Evolutionary conservation across 345 rosid species (phyloP), one percentile per base, ranked within the genome.

Genomic region (Populus deltoides): DNA sequence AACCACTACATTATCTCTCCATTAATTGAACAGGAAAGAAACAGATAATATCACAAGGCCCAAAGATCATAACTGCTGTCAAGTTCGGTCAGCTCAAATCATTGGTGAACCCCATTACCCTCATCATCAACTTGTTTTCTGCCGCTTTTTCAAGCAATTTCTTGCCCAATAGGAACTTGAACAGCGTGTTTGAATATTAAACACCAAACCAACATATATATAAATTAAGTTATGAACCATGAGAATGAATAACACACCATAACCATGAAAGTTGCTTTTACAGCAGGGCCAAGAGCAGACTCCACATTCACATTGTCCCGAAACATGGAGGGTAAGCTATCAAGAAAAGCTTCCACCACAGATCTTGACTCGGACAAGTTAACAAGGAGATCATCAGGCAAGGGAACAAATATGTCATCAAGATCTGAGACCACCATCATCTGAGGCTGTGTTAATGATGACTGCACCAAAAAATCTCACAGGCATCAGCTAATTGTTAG

Each of bases 361-460:
- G 68, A 88, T 89, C 90, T 91, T 38, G 99, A 97, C 86, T 97
- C 99, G 72, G 99, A 92, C 86, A 97, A 88, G 86, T 97, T 97
- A 80, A 97, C 99, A 75, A 94, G 97, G 83, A 97, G 98, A 86
- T 97, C 99, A 85, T 97, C 98, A 7, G 98, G 98, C 81, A 94
- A 83, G 2, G 99, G 99, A 72, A 92, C 77, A 82, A 97, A 97
- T 70, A 97, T 76, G 82, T 94, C 99, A 80, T 97, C 99, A 53
- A 94, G 88, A 85, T 97, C 99, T 5, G 99, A 90, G 77, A 97
- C 96, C 75, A 97, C 98, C 98, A 97, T 93, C 99, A 97, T 94
- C 81, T 97, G 99, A 83, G 99, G 98, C 83, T 94, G 99, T 57
- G 90, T 90, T 87, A 97, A 85, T 73, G 98, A 94, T 77, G 98